Conservation (phyloP, 1,284 basidiomycete species). For the Thecaphora frezii region DNA sequence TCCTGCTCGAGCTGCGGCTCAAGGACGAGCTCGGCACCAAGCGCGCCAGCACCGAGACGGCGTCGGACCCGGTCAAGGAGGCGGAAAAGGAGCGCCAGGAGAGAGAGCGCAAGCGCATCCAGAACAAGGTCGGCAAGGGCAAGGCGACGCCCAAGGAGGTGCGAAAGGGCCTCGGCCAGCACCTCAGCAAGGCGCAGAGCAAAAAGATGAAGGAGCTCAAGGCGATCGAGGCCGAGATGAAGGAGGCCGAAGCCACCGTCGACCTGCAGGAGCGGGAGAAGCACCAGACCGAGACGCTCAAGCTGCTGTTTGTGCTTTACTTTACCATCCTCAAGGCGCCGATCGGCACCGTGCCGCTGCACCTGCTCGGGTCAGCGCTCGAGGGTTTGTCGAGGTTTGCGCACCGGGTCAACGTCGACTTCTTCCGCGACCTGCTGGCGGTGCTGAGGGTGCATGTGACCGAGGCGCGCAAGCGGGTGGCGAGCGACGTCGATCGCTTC, state of each 20-base stretch:
- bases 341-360: constrained; percentile 65
- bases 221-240: constrained; percentile 55
- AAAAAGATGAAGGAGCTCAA: constrained; percentile 49
- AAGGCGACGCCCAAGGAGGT: constrained; percentile 42
- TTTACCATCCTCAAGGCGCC: constrained; percentile 92
- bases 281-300: constrained; percentile 95
- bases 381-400: constrained; percentile 90
- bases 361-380: constrained; percentile 82
- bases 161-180: constrained; percentile 48
- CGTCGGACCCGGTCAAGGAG: constrained; percentile 64
- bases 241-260: constrained; percentile 81
- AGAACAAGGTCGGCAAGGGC: constrained; percentile 68
- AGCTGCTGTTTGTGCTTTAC: constrained; percentile 95
- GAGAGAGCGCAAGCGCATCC: constrained; percentile 66
- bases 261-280: constrained; percentile 85
- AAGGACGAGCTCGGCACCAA: constrained; percentile 78
- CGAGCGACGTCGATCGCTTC: not conserved
- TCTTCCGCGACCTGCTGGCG: constrained; percentile 90
- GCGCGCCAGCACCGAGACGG: constrained; percentile 68
- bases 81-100: constrained; percentile 63
- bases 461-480: constrained; percentile 55
- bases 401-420: constrained; percentile 96
- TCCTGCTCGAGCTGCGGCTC: constrained; percentile 81
- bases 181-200: constrained; percentile 53
- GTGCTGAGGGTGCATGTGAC: constrained; percentile 79